Percentiles rank a stretch among this genome's conserved stretches.
phyloP scores from a whole-genome alignment of 2,329 filamentous ascomycete species.

The Fusarium longipes region DNA sequence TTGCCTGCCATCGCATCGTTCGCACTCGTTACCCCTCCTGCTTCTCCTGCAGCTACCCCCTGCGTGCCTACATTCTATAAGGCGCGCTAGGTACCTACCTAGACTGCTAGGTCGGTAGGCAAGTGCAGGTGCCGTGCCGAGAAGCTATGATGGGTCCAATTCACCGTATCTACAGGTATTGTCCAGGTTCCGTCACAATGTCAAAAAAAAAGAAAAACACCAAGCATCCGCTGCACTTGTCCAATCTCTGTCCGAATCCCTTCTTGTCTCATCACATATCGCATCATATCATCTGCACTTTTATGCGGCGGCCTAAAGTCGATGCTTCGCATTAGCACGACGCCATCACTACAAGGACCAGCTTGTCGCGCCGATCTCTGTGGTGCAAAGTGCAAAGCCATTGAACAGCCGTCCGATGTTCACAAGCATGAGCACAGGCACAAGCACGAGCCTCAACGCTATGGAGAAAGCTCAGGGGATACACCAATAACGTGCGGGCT shows the following conservation, averaged over 20 bases:
- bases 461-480: constrained; percentile 10
- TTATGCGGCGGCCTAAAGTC: constrained; percentile 22
- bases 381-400: constrained; percentile 10
- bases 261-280: not conserved
- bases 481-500: constrained; percentile 8
- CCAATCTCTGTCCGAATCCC: not conserved
- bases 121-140: not conserved
- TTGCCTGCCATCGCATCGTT: too few relatives aligned
- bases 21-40: constrained; percentile 30
- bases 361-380: constrained; percentile 18
- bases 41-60: constrained; percentile 15
- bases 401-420: constrained; percentile 15
- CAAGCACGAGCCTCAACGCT: constrained; percentile 32
- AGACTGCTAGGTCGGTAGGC: too few relatives aligned
- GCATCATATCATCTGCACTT: constrained; percentile 19
- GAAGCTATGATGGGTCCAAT: not conserved
- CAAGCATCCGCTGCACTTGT: not conserved
- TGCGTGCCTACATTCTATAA: not conserved
- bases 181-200: not conserved
- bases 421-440: constrained; percentile 23
- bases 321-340: constrained; percentile 34
- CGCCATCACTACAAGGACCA: not conserved
- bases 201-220: not conserved
- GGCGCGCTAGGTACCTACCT: not conserved
- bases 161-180: not conserved